phyloP scores from a whole-genome alignment of 495 filamentous ascomycete species.

The Geoglossum glabrum region DNA sequence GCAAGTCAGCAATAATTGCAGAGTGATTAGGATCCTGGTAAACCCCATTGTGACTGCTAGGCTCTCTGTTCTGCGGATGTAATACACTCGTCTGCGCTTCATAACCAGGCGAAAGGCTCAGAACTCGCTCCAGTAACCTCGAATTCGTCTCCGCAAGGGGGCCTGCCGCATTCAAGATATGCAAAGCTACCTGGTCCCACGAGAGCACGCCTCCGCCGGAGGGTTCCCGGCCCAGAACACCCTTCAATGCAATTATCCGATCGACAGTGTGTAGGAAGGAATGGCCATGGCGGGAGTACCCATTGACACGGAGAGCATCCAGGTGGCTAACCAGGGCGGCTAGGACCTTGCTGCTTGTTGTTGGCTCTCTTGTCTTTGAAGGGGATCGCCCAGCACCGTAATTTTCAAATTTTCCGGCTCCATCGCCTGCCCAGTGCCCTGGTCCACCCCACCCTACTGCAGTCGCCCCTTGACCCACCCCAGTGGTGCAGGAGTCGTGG shows the following conservation, averaged over 20 bases:
- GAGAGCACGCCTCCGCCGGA: constrained; percentile 17
- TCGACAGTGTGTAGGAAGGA: constrained; percentile 5
- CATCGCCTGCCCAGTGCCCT: constrained; percentile 7
- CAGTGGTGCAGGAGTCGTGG: not conserved
- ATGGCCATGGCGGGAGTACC: not conserved
- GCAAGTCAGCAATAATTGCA: not conserved
- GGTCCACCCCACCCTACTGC: constrained; percentile 11
- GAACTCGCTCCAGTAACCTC: constrained; percentile 20
- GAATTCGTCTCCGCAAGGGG: constrained; percentile 22
- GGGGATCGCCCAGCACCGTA: constrained; percentile 12
- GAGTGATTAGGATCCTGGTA: not conserved
- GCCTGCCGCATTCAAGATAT: constrained; percentile 29
- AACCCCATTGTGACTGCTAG: not conserved
- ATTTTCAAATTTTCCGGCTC: constrained; percentile 7
- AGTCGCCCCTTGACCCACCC: not conserved
- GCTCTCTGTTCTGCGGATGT: not conserved
- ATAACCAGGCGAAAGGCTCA: constrained; percentile 18
- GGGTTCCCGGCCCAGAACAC: constrained; percentile 15
- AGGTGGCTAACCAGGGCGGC: constrained; percentile 31
- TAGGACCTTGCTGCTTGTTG: constrained; percentile 38
- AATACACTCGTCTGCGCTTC: constrained; percentile 15
- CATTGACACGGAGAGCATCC: constrained; percentile 8
- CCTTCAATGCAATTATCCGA: constrained; percentile 15
- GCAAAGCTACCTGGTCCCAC: constrained; percentile 29
- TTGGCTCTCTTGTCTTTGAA: constrained; percentile 26